A percentile compares a stretch with the other conserved stretches of the same genome.
These are phyloP conservation scores for Antarctomyces pellizariae DNA, from an alignment of 495 filamentous ascomycete species.

Conservation along the genomic window DNA sequence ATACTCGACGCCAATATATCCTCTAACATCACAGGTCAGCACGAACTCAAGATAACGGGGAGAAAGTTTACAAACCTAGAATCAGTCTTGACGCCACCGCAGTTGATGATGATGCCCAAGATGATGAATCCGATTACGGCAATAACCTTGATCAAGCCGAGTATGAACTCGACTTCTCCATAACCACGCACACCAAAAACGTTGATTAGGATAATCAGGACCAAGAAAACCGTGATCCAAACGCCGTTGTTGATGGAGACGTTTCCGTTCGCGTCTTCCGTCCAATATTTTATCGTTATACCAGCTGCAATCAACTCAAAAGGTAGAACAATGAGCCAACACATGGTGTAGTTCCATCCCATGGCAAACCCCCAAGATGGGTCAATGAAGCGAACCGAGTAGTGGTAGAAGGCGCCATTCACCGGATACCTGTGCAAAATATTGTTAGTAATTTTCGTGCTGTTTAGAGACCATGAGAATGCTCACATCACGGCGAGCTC, in stretches of 20 bases:
- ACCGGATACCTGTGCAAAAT: too few relatives aligned
- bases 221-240: constrained; percentile 36
- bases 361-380: constrained; percentile 74
- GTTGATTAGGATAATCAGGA: constrained; percentile 34
- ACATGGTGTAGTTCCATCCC: constrained; percentile 47
- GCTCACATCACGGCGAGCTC: constrained; percentile 11
- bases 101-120: constrained; percentile 24
- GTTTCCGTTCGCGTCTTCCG: constrained; percentile 10
- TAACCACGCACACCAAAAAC: constrained; percentile 51
- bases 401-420: constrained; percentile 37
- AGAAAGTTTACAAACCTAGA: too few relatives aligned
- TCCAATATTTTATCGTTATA: constrained; percentile 35
- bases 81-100: constrained; percentile 10
- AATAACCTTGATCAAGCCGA: constrained; percentile 21
- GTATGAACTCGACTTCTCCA: constrained; percentile 37
- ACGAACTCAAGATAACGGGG: constrained; percentile 2
- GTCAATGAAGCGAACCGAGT: constrained; percentile 58
- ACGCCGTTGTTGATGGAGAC: constrained; percentile 28
- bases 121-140: constrained; percentile 26
- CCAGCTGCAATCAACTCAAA: constrained; percentile 29
- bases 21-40: constrained; percentile 8
- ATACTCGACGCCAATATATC: constrained; percentile 22
- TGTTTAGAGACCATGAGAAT: too few relatives aligned
- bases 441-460: too few relatives aligned
- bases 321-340: constrained; percentile 34